These are phyloP conservation scores for Albugo candida DNA, from an alignment of 352 stramenopile species.

Conservation along the genomic window DNA sequence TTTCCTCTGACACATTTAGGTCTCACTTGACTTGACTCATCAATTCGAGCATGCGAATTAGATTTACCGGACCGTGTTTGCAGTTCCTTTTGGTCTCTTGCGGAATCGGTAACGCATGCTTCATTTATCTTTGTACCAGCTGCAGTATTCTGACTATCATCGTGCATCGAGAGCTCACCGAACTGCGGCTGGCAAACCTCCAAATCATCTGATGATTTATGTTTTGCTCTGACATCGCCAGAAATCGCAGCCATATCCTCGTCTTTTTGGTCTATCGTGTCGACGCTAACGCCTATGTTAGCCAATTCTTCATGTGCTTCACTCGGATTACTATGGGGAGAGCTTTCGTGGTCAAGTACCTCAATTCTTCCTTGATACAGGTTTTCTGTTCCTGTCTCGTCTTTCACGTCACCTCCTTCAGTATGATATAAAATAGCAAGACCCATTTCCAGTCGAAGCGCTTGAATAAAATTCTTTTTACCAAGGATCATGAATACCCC, in stretches of 20 bases:
- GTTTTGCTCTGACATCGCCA: constrained; percentile 6
- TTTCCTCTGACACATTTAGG: constrained; percentile 73
- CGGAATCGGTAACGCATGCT: constrained; percentile 36
- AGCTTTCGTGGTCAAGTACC: constrained; percentile 4
- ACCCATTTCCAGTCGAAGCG: constrained; percentile 79
- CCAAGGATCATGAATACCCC: constrained; percentile 94
- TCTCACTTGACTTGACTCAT: neutral
- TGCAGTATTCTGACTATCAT: neutral
- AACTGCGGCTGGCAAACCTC: neutral
- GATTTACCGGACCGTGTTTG: constrained; percentile 33
- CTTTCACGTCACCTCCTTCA: constrained; percentile 8
- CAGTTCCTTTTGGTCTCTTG: constrained; percentile 58
- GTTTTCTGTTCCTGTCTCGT: constrained; percentile 5
- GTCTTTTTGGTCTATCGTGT: constrained; percentile 7
- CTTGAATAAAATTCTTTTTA: constrained; percentile 88
- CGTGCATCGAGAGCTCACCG: neutral
- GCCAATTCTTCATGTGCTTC: constrained; percentile 2
- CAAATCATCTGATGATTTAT: neutral
- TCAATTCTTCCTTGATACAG: neutral
- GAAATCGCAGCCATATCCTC: neutral
- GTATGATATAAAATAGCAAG: constrained; percentile 79
- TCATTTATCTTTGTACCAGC: constrained; percentile 5
- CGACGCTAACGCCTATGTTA: constrained; percentile 2
- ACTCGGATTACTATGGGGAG: neutral
- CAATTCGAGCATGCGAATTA: constrained; percentile 2